A percentile compares a stretch with the other conserved stretches of the same genome.
These are phyloP conservation scores for Prunus yedoensis DNA, from an alignment of 331 rosid genomes.

Conservation along the genomic window DNA sequence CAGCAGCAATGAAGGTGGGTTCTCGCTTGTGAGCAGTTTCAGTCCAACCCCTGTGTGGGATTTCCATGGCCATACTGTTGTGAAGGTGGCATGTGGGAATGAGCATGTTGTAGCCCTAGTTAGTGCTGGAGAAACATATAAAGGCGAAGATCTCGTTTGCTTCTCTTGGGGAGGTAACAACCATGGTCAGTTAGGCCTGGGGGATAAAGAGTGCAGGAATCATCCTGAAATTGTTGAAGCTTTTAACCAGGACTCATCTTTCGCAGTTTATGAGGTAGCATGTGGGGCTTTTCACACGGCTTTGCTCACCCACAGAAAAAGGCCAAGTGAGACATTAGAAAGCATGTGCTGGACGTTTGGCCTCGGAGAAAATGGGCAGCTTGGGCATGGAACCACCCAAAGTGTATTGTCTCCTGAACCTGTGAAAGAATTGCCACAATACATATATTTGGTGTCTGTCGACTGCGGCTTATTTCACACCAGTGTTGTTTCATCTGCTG, in stretches of 20 bases:
- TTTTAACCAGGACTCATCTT: slow-evolving; percentile 50
- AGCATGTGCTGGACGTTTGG: slow-evolving; percentile 87
- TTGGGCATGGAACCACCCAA: slow-evolving; percentile 81
- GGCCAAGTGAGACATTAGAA: slow-evolving; percentile 38
- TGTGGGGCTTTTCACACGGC: slow-evolving; percentile 97
- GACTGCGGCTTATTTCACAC: slow-evolving; percentile 94
- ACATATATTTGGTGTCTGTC: slow-evolving; percentile 42
- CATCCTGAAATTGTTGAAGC: slow-evolving; percentile 56
- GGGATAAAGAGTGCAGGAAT: slow-evolving; percentile 59
- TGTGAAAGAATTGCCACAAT: slow-evolving; percentile 63
- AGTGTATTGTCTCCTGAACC: slow-evolving; percentile 50
- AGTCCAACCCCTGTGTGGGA: slow-evolving; percentile 71
- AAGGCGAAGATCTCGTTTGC: slow-evolving; percentile 63
- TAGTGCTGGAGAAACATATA: slow-evolving; percentile 47
- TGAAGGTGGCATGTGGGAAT: slow-evolving; percentile 91
- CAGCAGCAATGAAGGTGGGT: slow-evolving; percentile 38
- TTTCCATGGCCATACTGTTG: slow-evolving; percentile 68
- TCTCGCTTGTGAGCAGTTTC: slow-evolving; percentile 53
- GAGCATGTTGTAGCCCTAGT: slow-evolving; percentile 77
- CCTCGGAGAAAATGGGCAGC: slow-evolving; percentile 92
- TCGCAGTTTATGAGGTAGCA: slow-evolving; percentile 63
- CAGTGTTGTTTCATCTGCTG: slow-evolving; percentile 72
- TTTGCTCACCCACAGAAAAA: slow-evolving; percentile 63
- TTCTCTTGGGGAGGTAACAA: slow-evolving; percentile 87
- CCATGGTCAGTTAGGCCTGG: slow-evolving; percentile 88